Evolutionary conservation across 805 yeast species (phyloP), one percentile per base, ranked within the genome.

Genomic region (Kluyveromyces nonfermentans): DNA sequence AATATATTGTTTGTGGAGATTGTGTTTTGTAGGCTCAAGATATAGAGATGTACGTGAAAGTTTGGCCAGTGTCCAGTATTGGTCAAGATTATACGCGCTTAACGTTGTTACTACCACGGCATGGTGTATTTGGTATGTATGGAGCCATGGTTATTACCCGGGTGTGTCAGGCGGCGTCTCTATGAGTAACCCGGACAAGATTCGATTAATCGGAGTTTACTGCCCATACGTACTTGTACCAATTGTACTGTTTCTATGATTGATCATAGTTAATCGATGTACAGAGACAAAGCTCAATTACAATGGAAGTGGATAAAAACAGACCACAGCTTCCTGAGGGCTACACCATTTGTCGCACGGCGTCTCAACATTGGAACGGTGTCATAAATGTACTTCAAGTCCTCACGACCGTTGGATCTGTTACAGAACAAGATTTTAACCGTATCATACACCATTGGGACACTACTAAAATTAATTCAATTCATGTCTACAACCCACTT

Each of bases 41-140:
- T 33, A 33, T 21, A 40, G 33, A 5, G 40, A 42, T 15, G 41
- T 41, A 15, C 30, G 25, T 22, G 40, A 40, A 35, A 50, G 43
- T 40, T 35, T 36, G 12, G 17, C 42, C 14, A 51, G 46, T 38
- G 42, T 42, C 12, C 32, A 43, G 18, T 19, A 16, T 6, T 70
- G 69, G 57, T 60, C 81, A 50, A 64, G 77, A 12, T 54, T 80
- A 5, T 90, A 93, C 61, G 96, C 90, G 3, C 73, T 84, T 53
- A 87, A 86, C 56, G 97, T 97, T 0, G 67, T 82, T 4, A 67
- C 83, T 41, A 87, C 96, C 5, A 87, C 96, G 0, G 60, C 80
- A 32, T 75, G 80, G 19, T 90, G 97, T 59, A 63, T 84, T 50
- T 57, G 71, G n/a, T 72, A 75, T 52, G 71, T 80, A 14, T 52